Conservation (phyloP, 306 rosid genomes). For the Cercis canadensis region DNA sequence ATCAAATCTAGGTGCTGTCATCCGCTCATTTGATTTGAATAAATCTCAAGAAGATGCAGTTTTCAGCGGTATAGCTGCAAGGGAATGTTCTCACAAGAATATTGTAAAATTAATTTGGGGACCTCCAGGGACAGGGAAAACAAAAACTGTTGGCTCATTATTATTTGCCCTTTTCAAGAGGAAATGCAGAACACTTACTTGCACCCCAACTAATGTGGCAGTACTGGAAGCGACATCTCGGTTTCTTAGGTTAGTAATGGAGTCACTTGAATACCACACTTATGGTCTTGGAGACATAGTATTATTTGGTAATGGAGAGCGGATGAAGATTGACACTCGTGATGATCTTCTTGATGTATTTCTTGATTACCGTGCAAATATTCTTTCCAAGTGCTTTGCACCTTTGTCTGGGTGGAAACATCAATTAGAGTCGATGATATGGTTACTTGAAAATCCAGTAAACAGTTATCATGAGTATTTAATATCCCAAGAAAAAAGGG, state of each 20-base stretch:
- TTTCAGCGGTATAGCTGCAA: constrained; percentile 45
- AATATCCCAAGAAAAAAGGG: constrained; percentile 36
- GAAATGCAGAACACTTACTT: constrained; percentile 51
- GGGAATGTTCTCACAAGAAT: constrained; percentile 45
- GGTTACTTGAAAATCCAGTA: constrained; percentile 46
- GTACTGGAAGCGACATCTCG: constrained; percentile 43
- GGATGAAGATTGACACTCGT: constrained; percentile 34
- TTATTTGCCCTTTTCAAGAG: constrained; percentile 42
- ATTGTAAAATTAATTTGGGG: constrained; percentile 51
- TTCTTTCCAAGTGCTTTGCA: constrained; percentile 51
- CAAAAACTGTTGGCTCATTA: constrained; percentile 46
- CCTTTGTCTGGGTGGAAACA: constrained; percentile 53
- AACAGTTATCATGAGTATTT: too few species aligned
- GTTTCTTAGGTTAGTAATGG: constrained; percentile 44
- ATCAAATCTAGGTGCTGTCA: constrained; percentile 47
- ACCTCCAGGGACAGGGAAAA: constrained; percentile 60
- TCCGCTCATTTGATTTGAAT: constrained; percentile 47
- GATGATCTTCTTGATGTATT: constrained; percentile 50
- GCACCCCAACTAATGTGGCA: constrained; percentile 57
- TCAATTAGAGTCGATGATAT: constrained; percentile 39
- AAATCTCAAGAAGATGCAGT: constrained; percentile 48
- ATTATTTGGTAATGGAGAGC: constrained; percentile 43
- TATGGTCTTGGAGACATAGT: constrained; percentile 56
- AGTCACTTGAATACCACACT: constrained; percentile 40
- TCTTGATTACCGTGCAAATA: constrained; percentile 44